Evolutionary conservation across 306 rosid species (phyloP).

Genomic region (Cicer cuneatum): DNA sequence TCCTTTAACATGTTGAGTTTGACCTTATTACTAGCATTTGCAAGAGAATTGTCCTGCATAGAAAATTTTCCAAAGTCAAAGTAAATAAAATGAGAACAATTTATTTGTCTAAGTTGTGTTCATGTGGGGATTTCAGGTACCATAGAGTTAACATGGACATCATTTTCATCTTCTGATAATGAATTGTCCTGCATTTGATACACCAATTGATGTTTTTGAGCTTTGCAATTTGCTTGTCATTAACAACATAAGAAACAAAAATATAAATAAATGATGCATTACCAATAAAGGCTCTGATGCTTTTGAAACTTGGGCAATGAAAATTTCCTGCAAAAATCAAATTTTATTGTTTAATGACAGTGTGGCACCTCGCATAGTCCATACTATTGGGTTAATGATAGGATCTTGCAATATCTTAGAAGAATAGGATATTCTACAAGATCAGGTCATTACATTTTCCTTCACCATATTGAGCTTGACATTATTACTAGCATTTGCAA

Average conservation of each 20-base stretch:
- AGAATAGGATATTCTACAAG: background rate
- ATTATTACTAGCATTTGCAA: constrained; percentile 21
- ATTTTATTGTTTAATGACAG: constrained; percentile 6
- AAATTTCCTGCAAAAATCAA: constrained; percentile 39
- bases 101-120: constrained; percentile 13
- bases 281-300: constrained; percentile 39
- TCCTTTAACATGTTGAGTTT: constrained; percentile 2
- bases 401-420: no score
- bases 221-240: constrained; percentile 24
- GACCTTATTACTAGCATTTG: constrained; percentile 25
- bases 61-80: constrained; percentile 14
- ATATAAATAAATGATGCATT: background rate
- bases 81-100: constrained; percentile 9
- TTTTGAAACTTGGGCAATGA: constrained; percentile 34
- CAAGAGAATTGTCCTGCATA: constrained; percentile 32
- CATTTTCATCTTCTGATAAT: constrained; percentile 26
- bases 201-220: constrained; percentile 24
- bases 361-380: no score
- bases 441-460: constrained; percentile 42
- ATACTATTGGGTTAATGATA: no score
- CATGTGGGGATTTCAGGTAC: background rate
- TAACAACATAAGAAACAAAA: constrained; percentile 8
- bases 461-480: background rate
- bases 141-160: constrained; percentile 32
- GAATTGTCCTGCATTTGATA: constrained; percentile 50